Evolutionary conservation across 176 grass and related monocot species (phyloP).

Genomic region (Poa annua): DNA sequence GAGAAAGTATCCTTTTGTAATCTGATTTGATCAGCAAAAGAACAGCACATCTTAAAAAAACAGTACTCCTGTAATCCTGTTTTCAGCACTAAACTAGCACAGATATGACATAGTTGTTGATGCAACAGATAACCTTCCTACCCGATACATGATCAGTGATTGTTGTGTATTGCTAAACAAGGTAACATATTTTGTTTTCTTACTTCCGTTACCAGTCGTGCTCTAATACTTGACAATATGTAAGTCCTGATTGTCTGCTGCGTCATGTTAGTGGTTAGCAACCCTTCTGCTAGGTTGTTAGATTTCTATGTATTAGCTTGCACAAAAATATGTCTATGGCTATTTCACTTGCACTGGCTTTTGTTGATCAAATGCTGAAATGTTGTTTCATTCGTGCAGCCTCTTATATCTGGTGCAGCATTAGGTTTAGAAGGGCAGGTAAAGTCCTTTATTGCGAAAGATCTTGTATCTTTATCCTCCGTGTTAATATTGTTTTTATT

Average conservation of each 20-base stretch:
- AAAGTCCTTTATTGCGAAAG: conserved; percentile 18
- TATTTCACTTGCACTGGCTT: conserved; percentile 8
- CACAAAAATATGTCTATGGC: neutral
- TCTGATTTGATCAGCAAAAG: conserved; percentile 4
- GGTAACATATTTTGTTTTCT: conserved; percentile 46
- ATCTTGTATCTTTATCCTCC: conserved; percentile 33
- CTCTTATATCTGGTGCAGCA: conserved; percentile 87
- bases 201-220: neutral
- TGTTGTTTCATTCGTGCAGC: conserved; percentile 57
- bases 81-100: conserved; percentile 59
- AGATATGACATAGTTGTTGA: conserved; percentile 97
- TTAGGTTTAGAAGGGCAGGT: conserved; percentile 98
- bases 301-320: neutral
- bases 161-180: conserved; percentile 89
- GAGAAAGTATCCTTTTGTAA: conserved; percentile 73
- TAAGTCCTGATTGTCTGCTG: conserved; percentile 12
- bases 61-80: conserved; percentile 12
- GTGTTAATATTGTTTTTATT: conserved; percentile 28
- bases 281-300: neutral
- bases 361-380: neutral
- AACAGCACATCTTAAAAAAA: neutral
- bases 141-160: conserved; percentile 94
- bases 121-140: conserved; percentile 94
- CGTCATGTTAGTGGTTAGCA: neutral
- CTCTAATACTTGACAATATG: conserved; percentile 9